phyloP scores from a whole-genome alignment of 1,284 basidiomycete genomes.

The Tausonia pullulans region DNA sequence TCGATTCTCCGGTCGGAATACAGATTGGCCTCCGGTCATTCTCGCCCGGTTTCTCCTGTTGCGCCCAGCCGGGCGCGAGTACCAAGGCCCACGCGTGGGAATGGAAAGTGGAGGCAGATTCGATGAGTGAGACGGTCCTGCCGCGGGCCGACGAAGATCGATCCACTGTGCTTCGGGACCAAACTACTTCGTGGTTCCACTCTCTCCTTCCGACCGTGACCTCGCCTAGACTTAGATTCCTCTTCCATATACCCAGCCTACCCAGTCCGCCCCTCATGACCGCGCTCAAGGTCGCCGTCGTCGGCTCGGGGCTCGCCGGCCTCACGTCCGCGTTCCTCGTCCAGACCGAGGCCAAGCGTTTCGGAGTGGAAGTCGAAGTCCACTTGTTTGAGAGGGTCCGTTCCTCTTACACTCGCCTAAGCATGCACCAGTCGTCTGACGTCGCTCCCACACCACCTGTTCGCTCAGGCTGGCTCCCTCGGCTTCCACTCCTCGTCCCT shows the following conservation, averaged over 20 bases:
- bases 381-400: slow-evolving; percentile 61
- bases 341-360: slow-evolving; percentile 23
- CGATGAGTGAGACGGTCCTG: no score
- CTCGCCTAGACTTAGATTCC: background rate
- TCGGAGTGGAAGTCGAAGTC: slow-evolving; percentile 46
- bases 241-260: background rate
- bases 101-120: no score
- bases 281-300: slow-evolving; percentile 42
- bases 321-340: slow-evolving; percentile 55
- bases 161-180: no score
- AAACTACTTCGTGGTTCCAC: no score
- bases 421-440: background rate
- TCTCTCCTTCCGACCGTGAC: no score
- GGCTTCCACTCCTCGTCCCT: slow-evolving; percentile 30
- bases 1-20: no score
- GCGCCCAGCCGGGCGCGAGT: no score
- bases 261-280: background rate
- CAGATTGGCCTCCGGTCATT: no score
- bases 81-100: no score
- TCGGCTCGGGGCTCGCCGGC: slow-evolving; percentile 60
- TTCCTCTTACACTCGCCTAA: slow-evolving; percentile 3
- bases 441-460: background rate
- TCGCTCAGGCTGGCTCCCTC: slow-evolving; percentile 21
- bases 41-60: no score
- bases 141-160: no score